phyloP scores from a whole-genome alignment of 306 rosid genomes.

The Pyrus bretschneideri region DNA sequence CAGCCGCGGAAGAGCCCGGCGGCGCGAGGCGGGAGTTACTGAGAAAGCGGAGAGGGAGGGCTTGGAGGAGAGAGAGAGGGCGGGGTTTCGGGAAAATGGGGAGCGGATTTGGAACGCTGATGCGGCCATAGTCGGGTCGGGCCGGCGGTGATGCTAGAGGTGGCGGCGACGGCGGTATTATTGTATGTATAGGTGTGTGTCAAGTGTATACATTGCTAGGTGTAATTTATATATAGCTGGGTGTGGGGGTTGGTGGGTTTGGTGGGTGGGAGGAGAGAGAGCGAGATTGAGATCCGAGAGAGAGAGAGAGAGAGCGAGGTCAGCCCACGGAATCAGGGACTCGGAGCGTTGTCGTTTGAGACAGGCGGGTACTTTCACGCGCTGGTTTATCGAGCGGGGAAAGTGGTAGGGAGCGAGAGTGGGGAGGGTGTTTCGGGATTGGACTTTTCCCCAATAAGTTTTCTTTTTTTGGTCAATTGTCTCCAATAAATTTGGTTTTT shows the following conservation, averaged over 20 bases:
- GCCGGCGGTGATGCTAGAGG: neutral
- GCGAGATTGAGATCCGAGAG: neutral
- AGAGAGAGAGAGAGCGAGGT: neutral
- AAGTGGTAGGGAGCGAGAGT: neutral
- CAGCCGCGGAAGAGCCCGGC: constrained; percentile 8
- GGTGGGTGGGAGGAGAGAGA: neutral
- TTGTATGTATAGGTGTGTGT: neutral
- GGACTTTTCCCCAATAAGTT: neutral
- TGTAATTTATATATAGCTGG: neutral
- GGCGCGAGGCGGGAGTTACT: constrained; percentile 24
- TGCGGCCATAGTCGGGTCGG: constrained; percentile 32
- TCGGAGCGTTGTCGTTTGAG: neutral
- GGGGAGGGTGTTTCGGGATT: neutral
- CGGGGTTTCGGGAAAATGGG: constrained; percentile 4
- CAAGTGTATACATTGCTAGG: neutral
- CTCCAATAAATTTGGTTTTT: neutral
- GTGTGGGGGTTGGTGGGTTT: neutral
- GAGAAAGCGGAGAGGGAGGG: constrained; percentile 48
- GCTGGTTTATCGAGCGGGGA: neutral
- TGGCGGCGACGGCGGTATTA: neutral
- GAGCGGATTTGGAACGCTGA: constrained; percentile 41
- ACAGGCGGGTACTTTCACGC: neutral
- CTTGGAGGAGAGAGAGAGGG: constrained; percentile 65
- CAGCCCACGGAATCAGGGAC: neutral
- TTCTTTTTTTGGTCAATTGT: neutral